phyloP scores from a whole-genome alignment of 192 early-diverging fungal species.

The Coemansia sp. region DNA sequence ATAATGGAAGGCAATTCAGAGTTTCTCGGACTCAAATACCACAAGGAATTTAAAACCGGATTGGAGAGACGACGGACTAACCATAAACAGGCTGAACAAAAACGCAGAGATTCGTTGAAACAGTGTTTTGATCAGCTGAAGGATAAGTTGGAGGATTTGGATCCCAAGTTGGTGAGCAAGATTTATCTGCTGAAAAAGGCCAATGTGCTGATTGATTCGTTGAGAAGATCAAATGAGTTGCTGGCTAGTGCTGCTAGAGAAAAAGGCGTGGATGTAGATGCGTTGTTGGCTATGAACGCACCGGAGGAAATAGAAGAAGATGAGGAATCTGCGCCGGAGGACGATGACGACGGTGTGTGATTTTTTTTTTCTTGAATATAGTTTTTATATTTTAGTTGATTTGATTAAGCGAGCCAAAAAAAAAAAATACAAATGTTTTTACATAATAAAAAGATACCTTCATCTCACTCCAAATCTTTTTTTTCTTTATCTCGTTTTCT shows the following conservation, averaged over 20 bases:
- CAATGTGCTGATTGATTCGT: conserved; percentile 59
- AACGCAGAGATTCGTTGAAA: conserved; percentile 91
- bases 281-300: conserved; percentile 26
- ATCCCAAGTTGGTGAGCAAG: conserved; percentile 86
- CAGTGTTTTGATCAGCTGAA: conserved; percentile 83
- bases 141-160: conserved; percentile 67
- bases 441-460: too few relatives aligned
- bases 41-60: conserved; percentile 72
- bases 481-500: too few relatives aligned
- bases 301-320: background rate
- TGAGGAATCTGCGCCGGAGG: background rate
- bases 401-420: too few relatives aligned
- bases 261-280: conserved; percentile 27
- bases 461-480: too few relatives aligned
- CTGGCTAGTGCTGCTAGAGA: conserved; percentile 17
- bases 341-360: background rate
- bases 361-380: too few relatives aligned
- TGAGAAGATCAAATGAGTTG: conserved; percentile 26
- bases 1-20: conserved; percentile 85
- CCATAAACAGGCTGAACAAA: conserved; percentile 97
- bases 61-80: conserved; percentile 82
- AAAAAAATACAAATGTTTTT: too few relatives aligned
- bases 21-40: conserved; percentile 75
- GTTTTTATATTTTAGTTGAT: too few relatives aligned
- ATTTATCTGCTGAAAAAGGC: conserved; percentile 77